Conservation (phyloP, 352 stramenopile genomes). For the Pythium volutum region DNA sequence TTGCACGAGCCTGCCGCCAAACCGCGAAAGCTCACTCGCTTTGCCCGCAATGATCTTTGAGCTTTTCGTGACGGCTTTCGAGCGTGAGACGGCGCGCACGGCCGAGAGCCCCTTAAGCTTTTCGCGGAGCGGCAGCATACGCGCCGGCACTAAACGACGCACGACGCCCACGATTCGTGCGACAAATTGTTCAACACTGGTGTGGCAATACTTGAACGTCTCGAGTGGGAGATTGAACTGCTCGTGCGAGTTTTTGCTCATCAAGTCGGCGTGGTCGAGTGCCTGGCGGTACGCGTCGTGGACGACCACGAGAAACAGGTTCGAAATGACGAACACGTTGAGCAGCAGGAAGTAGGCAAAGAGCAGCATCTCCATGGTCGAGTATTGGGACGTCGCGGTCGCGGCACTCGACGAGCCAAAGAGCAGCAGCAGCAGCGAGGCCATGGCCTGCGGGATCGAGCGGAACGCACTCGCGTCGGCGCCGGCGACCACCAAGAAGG, state of each 20-base stretch:
- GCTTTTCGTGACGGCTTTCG: constrained; percentile 25
- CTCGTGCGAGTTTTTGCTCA: constrained; percentile 19
- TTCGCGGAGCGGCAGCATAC: not conserved
- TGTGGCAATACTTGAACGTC: constrained; percentile 20
- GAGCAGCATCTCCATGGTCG: constrained; percentile 28
- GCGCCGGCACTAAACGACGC: not conserved
- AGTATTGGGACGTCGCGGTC: constrained; percentile 21
- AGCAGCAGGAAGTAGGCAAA: constrained; percentile 44
- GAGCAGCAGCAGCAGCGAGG: constrained; percentile 37
- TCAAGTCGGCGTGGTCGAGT: constrained; percentile 26
- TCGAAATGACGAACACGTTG: constrained; percentile 41
- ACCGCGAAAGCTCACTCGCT: constrained; percentile 19
- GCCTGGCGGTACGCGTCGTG: constrained; percentile 38
- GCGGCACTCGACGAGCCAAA: constrained; percentile 22
- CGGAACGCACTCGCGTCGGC: constrained; percentile 31
- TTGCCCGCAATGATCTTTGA: constrained; percentile 21
- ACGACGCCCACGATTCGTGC: not conserved
- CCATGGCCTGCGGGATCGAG: constrained; percentile 33
- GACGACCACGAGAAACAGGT: constrained; percentile 46
- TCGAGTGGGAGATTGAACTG: constrained; percentile 30
- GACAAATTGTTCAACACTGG: not conserved
- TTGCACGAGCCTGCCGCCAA: constrained; percentile 26
- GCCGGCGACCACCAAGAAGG: constrained; percentile 40
- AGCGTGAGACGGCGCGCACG: constrained; percentile 26
- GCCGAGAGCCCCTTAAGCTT: constrained; percentile 20